A percentile compares a stretch with the other conserved stretches of the same genome.
Evolutionary conservation across 2,329 filamentous ascomycete species (phyloP).

Genomic region (Emydomyces testavorans): DNA sequence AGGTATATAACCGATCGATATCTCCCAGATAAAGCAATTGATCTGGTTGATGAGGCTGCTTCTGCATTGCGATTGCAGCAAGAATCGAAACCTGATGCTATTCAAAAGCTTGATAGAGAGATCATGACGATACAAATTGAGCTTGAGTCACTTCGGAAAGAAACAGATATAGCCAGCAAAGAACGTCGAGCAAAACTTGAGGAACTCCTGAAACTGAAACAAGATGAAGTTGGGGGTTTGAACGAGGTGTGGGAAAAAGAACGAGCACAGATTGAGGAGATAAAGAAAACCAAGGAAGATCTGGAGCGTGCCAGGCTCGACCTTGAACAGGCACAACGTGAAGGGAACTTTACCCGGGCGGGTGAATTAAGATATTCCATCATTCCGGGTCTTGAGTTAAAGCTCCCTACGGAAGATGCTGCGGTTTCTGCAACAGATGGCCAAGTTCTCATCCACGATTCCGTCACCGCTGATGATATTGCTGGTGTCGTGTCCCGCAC

Average conservation of each 20-base stretch:
- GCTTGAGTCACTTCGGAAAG: conserved; percentile 83
- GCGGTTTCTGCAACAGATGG: conserved; percentile 27
- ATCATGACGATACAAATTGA: conserved; percentile 98
- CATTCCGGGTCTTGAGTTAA: conserved; percentile 69
- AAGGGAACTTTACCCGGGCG: conserved; percentile 81
- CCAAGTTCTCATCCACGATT: conserved; percentile 71
- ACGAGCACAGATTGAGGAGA: conserved; percentile 67
- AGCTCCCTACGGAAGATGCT: conserved; percentile 62
- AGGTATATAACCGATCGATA: conserved; percentile 95
- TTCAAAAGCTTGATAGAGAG: conserved; percentile 80
- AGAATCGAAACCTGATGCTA: conserved; percentile 91
- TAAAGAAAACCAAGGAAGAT: conserved; percentile 81
- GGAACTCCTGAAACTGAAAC: conserved; percentile 59
- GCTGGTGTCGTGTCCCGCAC: conserved; percentile 79
- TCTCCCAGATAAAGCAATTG: conserved; percentile 92
- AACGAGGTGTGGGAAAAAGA: conserved; percentile 86
- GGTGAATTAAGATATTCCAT: conserved; percentile 79
- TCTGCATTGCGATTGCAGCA: conserved; percentile 83
- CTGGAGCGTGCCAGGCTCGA: conserved; percentile 76
- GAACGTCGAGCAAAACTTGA: conserved; percentile 83
- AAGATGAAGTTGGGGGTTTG: conserved; percentile 62
- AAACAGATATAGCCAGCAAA: conserved; percentile 78
- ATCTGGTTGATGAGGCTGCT: conserved; percentile 90
- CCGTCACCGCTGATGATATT: conserved; percentile 91
- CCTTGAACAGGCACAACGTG: conserved; percentile 73